phyloP scores from a whole-genome alignment of 345 rosid species.

The Ceriops zippeliana region DNA sequence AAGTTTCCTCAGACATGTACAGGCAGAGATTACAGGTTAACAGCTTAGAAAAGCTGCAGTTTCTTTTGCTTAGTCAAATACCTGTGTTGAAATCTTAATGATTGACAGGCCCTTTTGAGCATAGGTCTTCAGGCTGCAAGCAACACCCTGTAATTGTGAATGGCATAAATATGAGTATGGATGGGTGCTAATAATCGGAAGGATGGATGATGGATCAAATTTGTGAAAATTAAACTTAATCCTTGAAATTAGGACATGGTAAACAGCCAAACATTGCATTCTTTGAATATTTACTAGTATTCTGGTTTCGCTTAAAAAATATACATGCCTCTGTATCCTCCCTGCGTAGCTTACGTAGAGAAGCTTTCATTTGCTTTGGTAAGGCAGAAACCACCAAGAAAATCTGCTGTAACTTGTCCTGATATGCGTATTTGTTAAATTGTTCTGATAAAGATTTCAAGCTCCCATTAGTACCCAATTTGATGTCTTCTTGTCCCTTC shows the following conservation, averaged over 20 bases:
- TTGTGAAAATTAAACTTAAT: too few species aligned
- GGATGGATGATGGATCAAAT: too few species aligned
- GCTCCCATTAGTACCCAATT: constrained; percentile 52
- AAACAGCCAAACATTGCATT: neutral
- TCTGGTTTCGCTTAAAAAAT: constrained; percentile 3
- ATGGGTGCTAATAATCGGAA: too few species aligned
- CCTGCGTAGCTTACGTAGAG: constrained; percentile 44
- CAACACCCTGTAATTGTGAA: constrained; percentile 37
- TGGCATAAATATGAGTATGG: too few species aligned
- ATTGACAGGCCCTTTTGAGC: constrained; percentile 36
- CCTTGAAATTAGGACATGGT: neutral
- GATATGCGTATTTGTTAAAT: constrained; percentile 39
- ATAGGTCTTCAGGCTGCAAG: constrained; percentile 28
- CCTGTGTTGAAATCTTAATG: constrained; percentile 41
- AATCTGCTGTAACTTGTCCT: constrained; percentile 52
- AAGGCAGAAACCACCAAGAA: constrained; percentile 44
- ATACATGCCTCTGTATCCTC: constrained; percentile 61
- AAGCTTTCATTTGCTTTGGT: constrained; percentile 54
- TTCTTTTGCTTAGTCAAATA: constrained; percentile 19
- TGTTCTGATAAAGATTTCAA: constrained; percentile 63
- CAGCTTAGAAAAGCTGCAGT: neutral
- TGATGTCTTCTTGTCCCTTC: constrained; percentile 61
- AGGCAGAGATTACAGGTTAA: neutral
- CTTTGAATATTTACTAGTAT: neutral
- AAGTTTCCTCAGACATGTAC: constrained; percentile 6